Evolutionary conservation across 1,284 basidiomycete species (phyloP).

Genomic region (Mycena citricolor): DNA sequence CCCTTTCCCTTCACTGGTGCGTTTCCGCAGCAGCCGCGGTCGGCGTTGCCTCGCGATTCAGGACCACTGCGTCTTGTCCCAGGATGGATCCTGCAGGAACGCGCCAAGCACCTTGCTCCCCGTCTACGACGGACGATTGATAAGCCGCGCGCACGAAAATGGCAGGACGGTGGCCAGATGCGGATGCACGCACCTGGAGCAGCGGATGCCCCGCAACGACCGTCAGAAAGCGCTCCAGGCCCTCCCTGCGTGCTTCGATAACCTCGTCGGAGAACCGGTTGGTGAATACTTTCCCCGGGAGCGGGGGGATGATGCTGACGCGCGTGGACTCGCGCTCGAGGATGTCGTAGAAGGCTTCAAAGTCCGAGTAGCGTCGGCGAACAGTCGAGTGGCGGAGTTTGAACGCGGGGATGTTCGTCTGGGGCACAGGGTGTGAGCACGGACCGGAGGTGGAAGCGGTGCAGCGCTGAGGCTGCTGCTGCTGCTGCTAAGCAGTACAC

Average conservation of each 20-base stretch:
- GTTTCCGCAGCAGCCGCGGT: too few relatives aligned
- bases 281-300: constrained; percentile 96
- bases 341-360: constrained; percentile 98
- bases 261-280: constrained; percentile 98
- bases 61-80: constrained; percentile 76
- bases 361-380: constrained; percentile 95
- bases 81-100: constrained; percentile 88
- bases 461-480: neutral
- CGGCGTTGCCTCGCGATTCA: too few relatives aligned
- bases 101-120: constrained; percentile 97
- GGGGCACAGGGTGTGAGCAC: constrained; percentile 1
- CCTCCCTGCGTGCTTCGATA: constrained; percentile 90
- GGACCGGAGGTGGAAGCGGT: neutral
- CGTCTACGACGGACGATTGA: constrained; percentile 54
- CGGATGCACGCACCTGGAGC: constrained; percentile 69
- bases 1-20: too few relatives aligned
- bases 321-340: constrained; percentile 95
- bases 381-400: constrained; percentile 95
- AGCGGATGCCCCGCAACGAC: constrained; percentile 96
- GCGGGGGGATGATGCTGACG: constrained; percentile 95
- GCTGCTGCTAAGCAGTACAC: too few relatives aligned
- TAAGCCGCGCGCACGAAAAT: neutral
- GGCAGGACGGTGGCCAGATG: too few relatives aligned
- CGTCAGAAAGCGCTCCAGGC: constrained; percentile 91
- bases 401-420: constrained; percentile 99